Base-by-base conservation (phyloP, 768 basidiomycete species). In the Boletus barrowsii region DNA sequence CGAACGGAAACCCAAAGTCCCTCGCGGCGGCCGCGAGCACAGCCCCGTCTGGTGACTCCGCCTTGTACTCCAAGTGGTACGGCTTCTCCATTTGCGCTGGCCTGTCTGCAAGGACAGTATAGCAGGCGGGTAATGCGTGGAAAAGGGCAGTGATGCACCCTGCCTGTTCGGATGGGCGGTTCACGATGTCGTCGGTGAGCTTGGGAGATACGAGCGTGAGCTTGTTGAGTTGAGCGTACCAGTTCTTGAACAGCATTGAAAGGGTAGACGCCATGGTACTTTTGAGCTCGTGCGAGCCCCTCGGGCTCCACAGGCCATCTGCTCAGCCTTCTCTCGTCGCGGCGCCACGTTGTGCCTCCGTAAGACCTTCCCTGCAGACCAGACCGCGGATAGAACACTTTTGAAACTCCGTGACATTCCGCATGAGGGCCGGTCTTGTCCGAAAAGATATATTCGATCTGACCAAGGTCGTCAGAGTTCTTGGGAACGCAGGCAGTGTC, bases 361-460 rank as follows among this genome's bases (percentile, higher is more conserved):
- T 98, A 55, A 98, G 68, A 9, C 95, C 95, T 64, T 98, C 96
- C 10, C 96, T 95, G 65, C 97, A 98, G 0, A 83, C 67, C 3
- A 90, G 73, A 1, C 94, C 95, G 50, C 83, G 73, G 54, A 98
- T 80, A 0, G 93, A 95, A 63, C 93, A 97, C 68, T 90, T 94
- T 69, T 96, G 93, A 75, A 97, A 98, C 75, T 96, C 94, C 96
- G 98, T 98, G 63, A 96, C 77, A 74, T 98, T 99, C 72, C 97
- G 95, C 0, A 96, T 99, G 46, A 99, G 85, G 8, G 96, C 93
- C 93, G 0, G 94, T 96, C 78, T 96, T 96, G 79, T 95, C 93
- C 13, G 89, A 93, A 67, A 88, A n/a, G 65, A 88, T 78, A 70
- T 96, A 99, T 75, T 97, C 95, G 71, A 98, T 98, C 75, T 98